A percentile compares a stretch with the other conserved stretches of the same genome.
Evolutionary conservation across 306 rosid genomes (phyloP).

Genomic region (Begonia loranthoides): DNA sequence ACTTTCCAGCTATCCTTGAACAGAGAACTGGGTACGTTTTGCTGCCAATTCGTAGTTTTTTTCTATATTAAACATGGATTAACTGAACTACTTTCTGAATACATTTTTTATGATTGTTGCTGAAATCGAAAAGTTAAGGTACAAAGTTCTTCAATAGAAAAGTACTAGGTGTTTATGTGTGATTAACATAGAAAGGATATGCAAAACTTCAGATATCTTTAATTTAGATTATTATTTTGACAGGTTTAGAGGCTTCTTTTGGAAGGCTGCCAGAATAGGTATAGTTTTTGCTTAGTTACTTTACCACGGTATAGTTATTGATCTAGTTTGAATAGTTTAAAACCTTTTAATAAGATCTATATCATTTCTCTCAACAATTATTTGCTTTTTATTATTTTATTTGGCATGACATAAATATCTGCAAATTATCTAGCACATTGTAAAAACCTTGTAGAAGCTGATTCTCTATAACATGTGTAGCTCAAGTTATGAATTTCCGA

Average conservation of each 20-base stretch:
- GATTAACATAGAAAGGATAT: background rate
- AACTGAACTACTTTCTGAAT: background rate
- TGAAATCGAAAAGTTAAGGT: no score
- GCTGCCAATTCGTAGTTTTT: background rate
- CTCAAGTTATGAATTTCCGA: no score
- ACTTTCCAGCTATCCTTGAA: slow-evolving; percentile 59
- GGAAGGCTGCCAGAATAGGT: slow-evolving; percentile 75
- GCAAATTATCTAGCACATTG: no score
- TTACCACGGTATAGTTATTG: slow-evolving; percentile 1
- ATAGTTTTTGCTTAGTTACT: slow-evolving; percentile 8
- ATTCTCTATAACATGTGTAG: no score
- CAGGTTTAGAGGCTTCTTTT: slow-evolving; percentile 67
- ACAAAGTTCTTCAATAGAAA: no score
- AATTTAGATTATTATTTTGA: background rate
- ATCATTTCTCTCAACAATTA: no score
- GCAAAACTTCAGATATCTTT: background rate
- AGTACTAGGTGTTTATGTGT: background rate
- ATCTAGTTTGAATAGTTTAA: background rate
- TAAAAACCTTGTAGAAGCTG: no score
- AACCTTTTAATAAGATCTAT: no score
- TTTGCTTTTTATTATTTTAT: no score
- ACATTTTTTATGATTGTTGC: no score
- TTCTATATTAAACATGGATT: slow-evolving; percentile 3
- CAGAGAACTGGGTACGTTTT: slow-evolving; percentile 50
- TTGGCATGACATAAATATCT: no score